A percentile compares a stretch with the other conserved stretches of the same genome.
These are phyloP conservation scores for bread wheat (Triticum aestivum) DNA, from an alignment of 176 grass and related monocot species.

Conservation along the genomic window IWGSC_CS_RefSeq_v2.1 NC_057794.1:20154249-20154748, in stretches of 20 bases:
- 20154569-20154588: neutral
- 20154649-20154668: neutral
- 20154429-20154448: neutral
- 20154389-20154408: no score
- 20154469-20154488: slow-evolving; percentile 1
- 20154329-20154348: neutral
- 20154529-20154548: neutral
- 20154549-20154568: neutral
- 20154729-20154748: neutral
- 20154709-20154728: slow-evolving; percentile 11
- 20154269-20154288: neutral
- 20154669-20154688: neutral
- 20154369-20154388: neutral
- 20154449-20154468: neutral
- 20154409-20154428: no score
- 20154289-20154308: no score
- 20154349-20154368: slow-evolving; percentile 11
- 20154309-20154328: neutral
- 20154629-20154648: neutral
- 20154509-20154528: neutral
- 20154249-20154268: neutral
- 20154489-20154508: neutral
- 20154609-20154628: neutral
- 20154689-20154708: neutral
- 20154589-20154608: neutral